These are phyloP conservation scores for Pholiota adiposa DNA, from an alignment of 1,284 basidiomycete species.

Conservation along the genomic window DNA sequence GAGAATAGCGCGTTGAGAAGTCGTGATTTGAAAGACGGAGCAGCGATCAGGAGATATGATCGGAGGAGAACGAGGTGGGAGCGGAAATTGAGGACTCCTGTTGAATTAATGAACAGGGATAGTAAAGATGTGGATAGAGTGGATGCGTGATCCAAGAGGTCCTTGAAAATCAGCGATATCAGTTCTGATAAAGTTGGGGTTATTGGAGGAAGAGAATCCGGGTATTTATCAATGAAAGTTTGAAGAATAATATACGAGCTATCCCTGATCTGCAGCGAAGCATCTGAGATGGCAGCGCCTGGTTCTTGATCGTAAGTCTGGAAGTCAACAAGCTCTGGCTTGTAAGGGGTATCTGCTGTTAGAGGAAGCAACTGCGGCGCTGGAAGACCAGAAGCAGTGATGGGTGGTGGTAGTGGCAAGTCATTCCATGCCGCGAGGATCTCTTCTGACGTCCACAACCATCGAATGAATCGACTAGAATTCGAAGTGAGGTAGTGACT, in stretches of 20 bases:
- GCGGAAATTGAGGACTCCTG: conserved; percentile 58
- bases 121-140: conserved; percentile 66
- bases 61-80: conserved; percentile 69
- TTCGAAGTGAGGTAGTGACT: conserved; percentile 52
- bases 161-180: conserved; percentile 58
- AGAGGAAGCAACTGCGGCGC: background rate
- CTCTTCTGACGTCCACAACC: conserved; percentile 68
- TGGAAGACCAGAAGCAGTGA: background rate
- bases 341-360: conserved; percentile 18
- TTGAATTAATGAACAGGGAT: conserved; percentile 57
- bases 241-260: conserved; percentile 38
- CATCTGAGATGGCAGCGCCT: conserved; percentile 39
- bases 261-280: conserved; percentile 32
- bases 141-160: conserved; percentile 59
- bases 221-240: conserved; percentile 60
- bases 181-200: conserved; percentile 67
- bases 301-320: conserved; percentile 70
- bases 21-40: conserved; percentile 66
- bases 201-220: conserved; percentile 57
- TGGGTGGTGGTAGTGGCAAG: background rate
- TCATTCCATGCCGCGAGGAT: conserved; percentile 49
- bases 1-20: conserved; percentile 72
- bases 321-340: conserved; percentile 51
- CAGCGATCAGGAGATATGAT: conserved; percentile 70
- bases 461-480: conserved; percentile 44